Conservation (phyloP, 768 basidiomycete genomes). For the Boletus subparvulus region DNA sequence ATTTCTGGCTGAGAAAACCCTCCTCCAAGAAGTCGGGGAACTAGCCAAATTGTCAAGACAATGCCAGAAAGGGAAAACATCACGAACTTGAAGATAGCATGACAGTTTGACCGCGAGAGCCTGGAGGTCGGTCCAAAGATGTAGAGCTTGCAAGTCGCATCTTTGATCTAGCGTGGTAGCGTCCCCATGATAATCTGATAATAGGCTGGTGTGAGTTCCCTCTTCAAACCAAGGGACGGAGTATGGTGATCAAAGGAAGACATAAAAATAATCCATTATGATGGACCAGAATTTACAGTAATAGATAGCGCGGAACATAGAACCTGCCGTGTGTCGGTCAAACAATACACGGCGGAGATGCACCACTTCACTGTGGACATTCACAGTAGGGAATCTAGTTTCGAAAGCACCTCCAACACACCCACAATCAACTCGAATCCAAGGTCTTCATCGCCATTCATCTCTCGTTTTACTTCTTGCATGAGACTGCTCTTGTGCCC, state of each 20-base stretch:
- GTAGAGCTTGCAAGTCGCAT: too few relatives aligned
- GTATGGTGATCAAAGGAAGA: background rate
- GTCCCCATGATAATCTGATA: too few relatives aligned
- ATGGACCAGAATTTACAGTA: background rate
- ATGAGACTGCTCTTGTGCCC: slow-evolving; percentile 69
- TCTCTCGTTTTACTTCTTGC: slow-evolving; percentile 71
- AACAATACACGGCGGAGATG: background rate
- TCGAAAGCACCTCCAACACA: slow-evolving; percentile 89
- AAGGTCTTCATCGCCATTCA: slow-evolving; percentile 71
- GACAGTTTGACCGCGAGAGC: too few relatives aligned
- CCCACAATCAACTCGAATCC: slow-evolving; percentile 91
- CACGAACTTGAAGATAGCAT: too few relatives aligned
- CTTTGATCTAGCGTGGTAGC: too few relatives aligned
- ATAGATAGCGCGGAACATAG: slow-evolving; percentile 7
- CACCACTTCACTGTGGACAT: background rate
- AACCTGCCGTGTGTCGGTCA: background rate
- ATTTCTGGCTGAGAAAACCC: too few relatives aligned
- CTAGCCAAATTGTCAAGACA: background rate
- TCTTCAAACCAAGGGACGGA: too few relatives aligned
- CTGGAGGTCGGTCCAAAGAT: too few relatives aligned
- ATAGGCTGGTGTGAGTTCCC: too few relatives aligned
- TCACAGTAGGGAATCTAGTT: slow-evolving; percentile 70
- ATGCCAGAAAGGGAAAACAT: too few relatives aligned
- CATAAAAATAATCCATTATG: slow-evolving; percentile 11
- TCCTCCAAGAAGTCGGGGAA: too few relatives aligned